Evolutionary conservation across 2,329 filamentous ascomycete species (phyloP).

Genomic region (Penicillium sp.): DNA sequence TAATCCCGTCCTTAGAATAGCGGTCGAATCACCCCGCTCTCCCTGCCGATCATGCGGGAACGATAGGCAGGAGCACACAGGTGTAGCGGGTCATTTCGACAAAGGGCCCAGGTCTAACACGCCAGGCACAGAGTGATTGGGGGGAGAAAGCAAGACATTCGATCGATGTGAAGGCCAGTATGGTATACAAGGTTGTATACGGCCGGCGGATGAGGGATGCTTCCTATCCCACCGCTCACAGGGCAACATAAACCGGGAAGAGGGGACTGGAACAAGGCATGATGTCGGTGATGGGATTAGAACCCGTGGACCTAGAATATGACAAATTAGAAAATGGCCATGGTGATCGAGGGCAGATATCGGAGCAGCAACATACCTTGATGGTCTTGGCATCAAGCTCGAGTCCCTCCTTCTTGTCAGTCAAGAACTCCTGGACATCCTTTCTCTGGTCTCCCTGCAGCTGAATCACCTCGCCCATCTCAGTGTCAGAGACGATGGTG

Average conservation of each 20-base stretch:
- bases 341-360: neutral
- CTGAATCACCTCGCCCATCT: conserved; percentile 99
- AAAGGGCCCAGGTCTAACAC: conserved; percentile 26
- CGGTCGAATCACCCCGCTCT: conserved; percentile 21
- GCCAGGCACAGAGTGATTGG: conserved; percentile 23
- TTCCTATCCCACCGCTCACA: conserved; percentile 34
- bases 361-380: conserved; percentile 53
- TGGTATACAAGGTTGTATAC: conserved; percentile 9
- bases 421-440: conserved; percentile 94
- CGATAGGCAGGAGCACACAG: conserved; percentile 15
- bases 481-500: conserved; percentile 89
- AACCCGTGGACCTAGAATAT: conserved; percentile 43
- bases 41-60: conserved; percentile 18
- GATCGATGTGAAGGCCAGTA: conserved; percentile 16
- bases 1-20: conserved; percentile 29
- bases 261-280: conserved; percentile 38
- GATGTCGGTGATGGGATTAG: conserved; percentile 38
- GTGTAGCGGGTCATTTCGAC: conserved; percentile 25
- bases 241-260: conserved; percentile 34
- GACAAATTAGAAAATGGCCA: conserved; percentile 5
- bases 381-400: conserved; percentile 93
- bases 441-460: conserved; percentile 98
- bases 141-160: conserved; percentile 19
- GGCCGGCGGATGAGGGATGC: conserved; percentile 22
- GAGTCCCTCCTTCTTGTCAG: conserved; percentile 88